phyloP scores from a whole-genome alignment of 2,329 filamentous ascomycete species.

The Rutstroemia sp. region DNA sequence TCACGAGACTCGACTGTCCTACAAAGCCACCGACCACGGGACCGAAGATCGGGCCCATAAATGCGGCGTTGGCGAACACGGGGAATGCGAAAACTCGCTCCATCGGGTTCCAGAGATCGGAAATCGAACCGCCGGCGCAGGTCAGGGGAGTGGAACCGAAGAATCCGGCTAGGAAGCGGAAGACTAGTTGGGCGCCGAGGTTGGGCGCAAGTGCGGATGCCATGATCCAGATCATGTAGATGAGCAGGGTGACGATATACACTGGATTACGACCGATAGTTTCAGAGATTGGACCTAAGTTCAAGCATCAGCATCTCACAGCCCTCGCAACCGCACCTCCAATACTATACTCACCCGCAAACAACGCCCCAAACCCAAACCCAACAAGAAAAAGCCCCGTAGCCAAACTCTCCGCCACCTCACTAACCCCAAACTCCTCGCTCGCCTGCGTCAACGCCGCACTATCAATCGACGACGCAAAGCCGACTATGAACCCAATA shows the following conservation, averaged over 20 bases:
- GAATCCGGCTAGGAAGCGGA: conserved; percentile 18
- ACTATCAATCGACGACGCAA: conserved; percentile 46
- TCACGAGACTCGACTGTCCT: conserved; percentile 43
- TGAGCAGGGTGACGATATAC: neutral
- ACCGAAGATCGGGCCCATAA: conserved; percentile 55
- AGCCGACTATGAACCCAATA: conserved; percentile 37
- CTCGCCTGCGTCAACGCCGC: conserved; percentile 39
- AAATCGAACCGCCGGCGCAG: conserved; percentile 53
- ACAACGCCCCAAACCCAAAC: conserved; percentile 29
- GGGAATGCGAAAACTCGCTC: conserved; percentile 50
- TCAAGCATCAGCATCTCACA: neutral
- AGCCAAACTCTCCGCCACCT: conserved; percentile 42
- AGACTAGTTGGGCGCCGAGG: conserved; percentile 6
- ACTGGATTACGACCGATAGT: neutral
- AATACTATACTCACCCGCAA: conserved; percentile 24
- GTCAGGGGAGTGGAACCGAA: conserved; percentile 34
- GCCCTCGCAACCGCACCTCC: too few relatives aligned
- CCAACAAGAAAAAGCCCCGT: conserved; percentile 35
- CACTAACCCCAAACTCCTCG: conserved; percentile 38
- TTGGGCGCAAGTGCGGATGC: neutral
- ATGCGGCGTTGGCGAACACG: conserved; percentile 58
- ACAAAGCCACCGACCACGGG: conserved; percentile 63
- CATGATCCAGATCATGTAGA: neutral
- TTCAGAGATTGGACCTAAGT: neutral
- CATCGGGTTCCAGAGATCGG: conserved; percentile 48